Base-by-base conservation (phyloP, 2,329 filamentous ascomycete species). In the Aureobasidium musti region DNA sequence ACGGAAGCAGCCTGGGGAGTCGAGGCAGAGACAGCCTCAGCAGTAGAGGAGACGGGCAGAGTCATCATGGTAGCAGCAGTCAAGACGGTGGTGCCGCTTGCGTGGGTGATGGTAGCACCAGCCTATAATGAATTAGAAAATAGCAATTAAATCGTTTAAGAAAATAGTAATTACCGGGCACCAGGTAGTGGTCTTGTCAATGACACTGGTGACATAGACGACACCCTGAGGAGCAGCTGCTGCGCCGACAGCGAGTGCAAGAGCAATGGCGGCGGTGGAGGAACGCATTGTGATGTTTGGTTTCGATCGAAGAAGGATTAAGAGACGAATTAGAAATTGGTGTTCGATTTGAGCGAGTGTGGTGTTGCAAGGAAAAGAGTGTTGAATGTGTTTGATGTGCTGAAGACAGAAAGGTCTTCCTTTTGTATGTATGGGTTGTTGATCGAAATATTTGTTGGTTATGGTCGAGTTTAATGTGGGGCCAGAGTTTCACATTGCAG, bases 31-130 rank as follows among this genome's bases (percentile, higher is more conserved):
- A 28, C 39, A 35, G 52, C 52, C 8, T 54, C 56, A 35, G 56
- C 28, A 28, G 23, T 28, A 6, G 45, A 49, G 23, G 35, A 39
- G 35, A 39, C 35, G 35, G 35, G 35, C 35, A 39, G 35, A 39
- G 35, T 39, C 35, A 39, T 39, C 35, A 49, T 28, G 14, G 45
- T 28, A 28, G 45, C 23, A 47, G 43, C 43, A 45, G 61, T 64
- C 23, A 64, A n/a, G 13, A 64, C 61, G 6, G 61, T 64, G 35
- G 61, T 64, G 23, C 61, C 61, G 49, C 35, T 43, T 17, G 61
- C 61, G 35, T 64, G 61, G 6, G 49, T 54, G 35, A 54, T 54
- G 1, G 47, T 64, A 4, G 60, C 45, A 4, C 61, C 61, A 11
- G 61, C 61, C n/a, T n/a, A n/a, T n/a, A n/a, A n/a, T n/a, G n/a